Base-by-base conservation (phyloP, 2,329 filamentous ascomycete species). In the Phialophora tarda region DNA sequence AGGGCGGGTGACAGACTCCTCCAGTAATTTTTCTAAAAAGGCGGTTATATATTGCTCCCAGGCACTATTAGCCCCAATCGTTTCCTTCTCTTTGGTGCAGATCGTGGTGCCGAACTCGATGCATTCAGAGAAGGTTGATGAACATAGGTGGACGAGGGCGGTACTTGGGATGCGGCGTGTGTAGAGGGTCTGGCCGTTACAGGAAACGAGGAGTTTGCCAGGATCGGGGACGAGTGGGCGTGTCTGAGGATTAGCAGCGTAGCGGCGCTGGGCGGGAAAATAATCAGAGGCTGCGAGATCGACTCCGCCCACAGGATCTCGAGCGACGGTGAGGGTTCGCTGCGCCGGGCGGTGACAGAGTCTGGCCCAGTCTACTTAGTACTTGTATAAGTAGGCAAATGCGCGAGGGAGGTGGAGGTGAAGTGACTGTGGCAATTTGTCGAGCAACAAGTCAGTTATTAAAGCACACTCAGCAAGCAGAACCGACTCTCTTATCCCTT, bases 31-130 rank as follows among this genome's bases (percentile, higher is more conserved):
- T 30, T 47, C 24, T 26, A 26, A 50, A 54, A 32, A 23, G 32
- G 10, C 63, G 47, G 38, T 54, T 61, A 51, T 24, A 53, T 38
- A 17, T 61, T 41, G 34, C 47, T 41, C 58, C 12, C 44, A 12
- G 8, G 48, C 50, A 38, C 14, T 59, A 17, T 67, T 68, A 70
- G 41, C 71, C 69, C 69, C 71, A 72, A 44, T 72, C 69, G 56
- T 62, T 63, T 62, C 63, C 57, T 66, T 70, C 63, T 68, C 69
- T 68, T 62, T 59, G 54, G 26, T 65, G 53, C 11, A 68, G 59
- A 62, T 72, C 67, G 65, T 60, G 54, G 58, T 65, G 53, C 44
- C 55, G 61, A 56, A 65, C 47, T 56, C 71, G 59, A 41, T 48
- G 69, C 71, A 72, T 72, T 68, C 69, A 70, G 67, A 55, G 34